Evolutionary conservation across 352 stramenopile genomes (phyloP).

Genomic region (Elongisporangium undulatum): DNA sequence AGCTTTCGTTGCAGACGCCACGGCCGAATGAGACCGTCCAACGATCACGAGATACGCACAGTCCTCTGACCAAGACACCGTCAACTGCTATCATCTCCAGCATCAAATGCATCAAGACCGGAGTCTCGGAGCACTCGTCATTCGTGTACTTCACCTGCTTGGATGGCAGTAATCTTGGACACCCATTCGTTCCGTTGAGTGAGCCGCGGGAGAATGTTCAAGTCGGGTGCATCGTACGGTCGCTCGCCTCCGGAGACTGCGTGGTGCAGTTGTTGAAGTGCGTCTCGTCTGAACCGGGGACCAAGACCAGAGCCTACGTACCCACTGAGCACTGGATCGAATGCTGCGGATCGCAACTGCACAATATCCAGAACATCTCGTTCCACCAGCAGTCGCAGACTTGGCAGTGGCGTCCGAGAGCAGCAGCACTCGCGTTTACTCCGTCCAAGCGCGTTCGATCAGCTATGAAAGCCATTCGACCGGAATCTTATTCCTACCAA

Average conservation of each 20-base stretch:
- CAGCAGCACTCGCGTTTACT: background rate
- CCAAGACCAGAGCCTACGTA: constrained; percentile 16
- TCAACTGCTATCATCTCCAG: background rate
- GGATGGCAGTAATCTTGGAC: constrained; percentile 8
- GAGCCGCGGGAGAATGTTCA: constrained; percentile 21
- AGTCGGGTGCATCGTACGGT: constrained; percentile 27
- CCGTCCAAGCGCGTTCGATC: background rate
- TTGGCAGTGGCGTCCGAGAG: constrained; percentile 18
- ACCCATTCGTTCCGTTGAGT: constrained; percentile 5
- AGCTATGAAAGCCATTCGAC: too few relatives aligned
- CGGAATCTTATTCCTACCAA: background rate
- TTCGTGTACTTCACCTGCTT: constrained; percentile 30
- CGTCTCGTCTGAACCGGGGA: constrained; percentile 4
- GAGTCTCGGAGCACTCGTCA: constrained; percentile 19
- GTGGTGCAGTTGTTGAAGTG: constrained; percentile 30
- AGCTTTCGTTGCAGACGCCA: background rate
- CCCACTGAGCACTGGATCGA: constrained; percentile 40
- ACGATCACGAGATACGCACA: background rate
- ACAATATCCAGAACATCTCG: constrained; percentile 27
- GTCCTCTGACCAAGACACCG: background rate
- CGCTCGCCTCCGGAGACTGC: constrained; percentile 24
- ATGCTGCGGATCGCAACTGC: constrained; percentile 26
- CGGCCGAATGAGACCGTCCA: background rate
- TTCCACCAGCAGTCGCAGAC: constrained; percentile 18
- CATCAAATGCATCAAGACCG: constrained; percentile 4